Evolutionary conservation across 768 basidiomycete genomes (phyloP).

Genomic region (Leccinum subgranulosum): DNA sequence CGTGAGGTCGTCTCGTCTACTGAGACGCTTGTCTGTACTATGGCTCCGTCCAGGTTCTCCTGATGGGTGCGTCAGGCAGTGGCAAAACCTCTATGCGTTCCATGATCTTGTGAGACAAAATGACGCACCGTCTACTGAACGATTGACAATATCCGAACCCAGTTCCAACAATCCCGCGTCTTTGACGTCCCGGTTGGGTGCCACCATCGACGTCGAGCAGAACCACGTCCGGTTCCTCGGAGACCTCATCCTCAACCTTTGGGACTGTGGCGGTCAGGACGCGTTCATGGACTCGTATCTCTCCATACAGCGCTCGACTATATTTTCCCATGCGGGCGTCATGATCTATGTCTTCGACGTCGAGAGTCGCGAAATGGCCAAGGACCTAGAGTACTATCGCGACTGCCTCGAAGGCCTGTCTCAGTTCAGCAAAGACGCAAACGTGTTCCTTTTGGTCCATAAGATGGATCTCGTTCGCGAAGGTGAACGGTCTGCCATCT

Average conservation of each 20-base stretch:
- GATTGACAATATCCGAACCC: slow-evolving; percentile 11
- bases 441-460: slow-evolving; percentile 87
- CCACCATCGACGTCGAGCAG: slow-evolving; percentile 97
- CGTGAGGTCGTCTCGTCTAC: not conserved
- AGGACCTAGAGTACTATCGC: slow-evolving; percentile 89
- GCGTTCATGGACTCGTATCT: slow-evolving; percentile 98
- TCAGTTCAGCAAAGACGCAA: slow-evolving; percentile 77
- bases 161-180: slow-evolving; percentile 95
- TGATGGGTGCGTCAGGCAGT: slow-evolving; percentile 97
- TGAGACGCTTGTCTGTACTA: not conserved
- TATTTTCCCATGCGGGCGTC: slow-evolving; percentile 95
- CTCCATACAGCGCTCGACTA: slow-evolving; percentile 84
- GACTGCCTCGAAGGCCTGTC: slow-evolving; percentile 84
- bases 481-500: slow-evolving; percentile 48
- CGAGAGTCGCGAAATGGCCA: slow-evolving; percentile 76
- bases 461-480: slow-evolving; percentile 94
- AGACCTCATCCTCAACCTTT: slow-evolving; percentile 91
- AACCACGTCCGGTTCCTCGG: slow-evolving; percentile 97
- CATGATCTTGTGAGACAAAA: slow-evolving; percentile 84
- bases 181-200: slow-evolving; percentile 85
- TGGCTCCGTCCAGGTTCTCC: slow-evolving; percentile 62
- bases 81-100: slow-evolving; percentile 98
- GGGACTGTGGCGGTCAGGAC: slow-evolving; percentile 99
- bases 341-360: slow-evolving; percentile 99
- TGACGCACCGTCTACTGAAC: not conserved